Evolutionary conservation across 2,329 filamentous ascomycete genomes (phyloP).

Genomic region (Phialemoniopsis sp.): DNA sequence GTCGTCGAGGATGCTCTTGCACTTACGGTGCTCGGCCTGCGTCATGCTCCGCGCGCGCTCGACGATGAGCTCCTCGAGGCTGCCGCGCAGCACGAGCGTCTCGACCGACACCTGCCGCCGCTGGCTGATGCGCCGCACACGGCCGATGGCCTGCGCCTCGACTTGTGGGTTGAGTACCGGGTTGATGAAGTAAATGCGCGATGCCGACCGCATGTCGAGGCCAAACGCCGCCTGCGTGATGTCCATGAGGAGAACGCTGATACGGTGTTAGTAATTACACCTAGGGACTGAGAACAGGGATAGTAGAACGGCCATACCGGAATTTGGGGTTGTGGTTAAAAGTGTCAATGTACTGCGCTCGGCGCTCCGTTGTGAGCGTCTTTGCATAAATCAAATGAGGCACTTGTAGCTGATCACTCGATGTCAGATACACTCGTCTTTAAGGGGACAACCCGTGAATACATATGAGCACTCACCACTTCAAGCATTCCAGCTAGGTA

Average conservation of each 20-base stretch:
- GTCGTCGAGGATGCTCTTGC: constrained; percentile 55
- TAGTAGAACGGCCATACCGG: constrained; percentile 26
- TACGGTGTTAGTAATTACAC: not conserved
- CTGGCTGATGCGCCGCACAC: constrained; percentile 85
- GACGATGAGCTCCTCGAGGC: constrained; percentile 82
- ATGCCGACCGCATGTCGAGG: constrained; percentile 78
- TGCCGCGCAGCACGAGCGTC: constrained; percentile 75
- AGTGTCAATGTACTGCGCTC: constrained; percentile 71
- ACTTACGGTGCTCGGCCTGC: constrained; percentile 53
- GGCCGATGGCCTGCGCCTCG: constrained; percentile 87
- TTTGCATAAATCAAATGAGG: constrained; percentile 65
- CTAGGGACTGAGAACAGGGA: not conserved
- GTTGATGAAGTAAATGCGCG: constrained; percentile 83
- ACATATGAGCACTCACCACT: constrained; percentile 39
- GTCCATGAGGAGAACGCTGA: constrained; percentile 80
- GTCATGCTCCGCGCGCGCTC: constrained; percentile 72
- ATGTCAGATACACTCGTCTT: not conserved
- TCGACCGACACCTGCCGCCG: constrained; percentile 75
- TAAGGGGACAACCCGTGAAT: too few relatives aligned
- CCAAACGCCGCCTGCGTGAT: constrained; percentile 86
- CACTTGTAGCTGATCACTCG: constrained; percentile 41
- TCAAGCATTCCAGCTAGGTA: constrained; percentile 84
- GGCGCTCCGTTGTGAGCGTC: constrained; percentile 52
- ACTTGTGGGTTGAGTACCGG: constrained; percentile 82
- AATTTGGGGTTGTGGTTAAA: constrained; percentile 70